Evolutionary conservation across 2,329 filamentous ascomycete species (phyloP).

Genomic region (Phymatotrichopsis omnivora): DNA sequence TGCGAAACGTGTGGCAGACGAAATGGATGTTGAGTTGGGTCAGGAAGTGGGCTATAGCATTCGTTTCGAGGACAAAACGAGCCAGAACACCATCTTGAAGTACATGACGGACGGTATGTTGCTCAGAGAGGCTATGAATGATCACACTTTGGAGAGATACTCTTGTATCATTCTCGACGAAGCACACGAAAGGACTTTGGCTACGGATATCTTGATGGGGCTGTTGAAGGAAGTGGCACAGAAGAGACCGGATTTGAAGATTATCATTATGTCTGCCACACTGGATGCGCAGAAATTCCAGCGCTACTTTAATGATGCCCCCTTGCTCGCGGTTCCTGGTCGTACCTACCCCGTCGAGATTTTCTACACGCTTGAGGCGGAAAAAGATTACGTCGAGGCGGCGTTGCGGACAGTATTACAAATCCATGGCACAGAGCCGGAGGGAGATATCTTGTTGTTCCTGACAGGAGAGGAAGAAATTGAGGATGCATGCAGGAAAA

Average conservation of each 20-base stretch:
- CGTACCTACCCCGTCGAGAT: constrained; percentile 95
- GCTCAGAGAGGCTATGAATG: constrained; percentile 89
- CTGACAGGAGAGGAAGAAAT: constrained; percentile 98
- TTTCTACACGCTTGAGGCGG: constrained; percentile 93
- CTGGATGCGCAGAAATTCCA: constrained; percentile 98
- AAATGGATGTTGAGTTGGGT: constrained; percentile 86
- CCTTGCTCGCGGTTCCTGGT: constrained; percentile 84
- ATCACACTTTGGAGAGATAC: constrained; percentile 82
- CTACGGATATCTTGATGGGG: constrained; percentile 95
- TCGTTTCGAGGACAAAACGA: constrained; percentile 92
- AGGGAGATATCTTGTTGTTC: constrained; percentile 90
- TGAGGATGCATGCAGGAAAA: constrained; percentile 89
- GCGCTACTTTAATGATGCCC: constrained; percentile 90
- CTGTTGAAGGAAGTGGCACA: constrained; percentile 80
- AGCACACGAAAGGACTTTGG: constrained; percentile 92
- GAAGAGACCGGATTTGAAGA: constrained; percentile 80
- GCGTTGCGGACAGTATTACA: constrained; percentile 90
- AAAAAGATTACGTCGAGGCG: constrained; percentile 93
- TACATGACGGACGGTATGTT: constrained; percentile 99
- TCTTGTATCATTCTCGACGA: constrained; percentile 98
- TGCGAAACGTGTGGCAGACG: constrained; percentile 91
- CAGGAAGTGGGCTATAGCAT: constrained; percentile 98
- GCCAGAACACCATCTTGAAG: constrained; percentile 82
- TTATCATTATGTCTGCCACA: constrained; percentile 98
- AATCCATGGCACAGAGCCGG: constrained; percentile 84